Conservation (phyloP, 139 green algal species). For the Chlamydomonas sp. region DNA sequence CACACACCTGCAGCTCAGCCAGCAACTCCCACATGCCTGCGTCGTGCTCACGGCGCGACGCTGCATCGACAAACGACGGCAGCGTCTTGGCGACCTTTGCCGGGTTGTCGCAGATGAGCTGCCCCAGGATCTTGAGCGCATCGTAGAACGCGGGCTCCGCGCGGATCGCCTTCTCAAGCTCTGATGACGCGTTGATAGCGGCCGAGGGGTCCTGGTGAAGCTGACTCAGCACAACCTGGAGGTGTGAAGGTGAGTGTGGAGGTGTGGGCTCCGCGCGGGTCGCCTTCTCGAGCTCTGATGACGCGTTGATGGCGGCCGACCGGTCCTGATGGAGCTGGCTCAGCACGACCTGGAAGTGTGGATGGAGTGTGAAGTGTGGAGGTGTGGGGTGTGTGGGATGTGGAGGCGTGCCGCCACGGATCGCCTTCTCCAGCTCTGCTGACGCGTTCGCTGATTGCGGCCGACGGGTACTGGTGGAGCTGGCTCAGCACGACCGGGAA, state of each 20-base stretch:
- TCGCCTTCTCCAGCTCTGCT: constrained; percentile 56
- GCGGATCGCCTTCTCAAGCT: constrained; percentile 63
- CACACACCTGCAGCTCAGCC: constrained; percentile 70
- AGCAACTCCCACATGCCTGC: constrained; percentile 71
- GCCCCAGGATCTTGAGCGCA: constrained; percentile 50
- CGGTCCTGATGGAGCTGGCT: constrained; percentile 14
- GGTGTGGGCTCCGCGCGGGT: constrained; percentile 43
- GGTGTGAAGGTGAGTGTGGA: no score
- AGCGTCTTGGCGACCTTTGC: constrained; percentile 16
- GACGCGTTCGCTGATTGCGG: constrained; percentile 50
- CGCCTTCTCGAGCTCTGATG: constrained; percentile 57
- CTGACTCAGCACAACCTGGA: no score
- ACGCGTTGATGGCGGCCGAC: constrained; percentile 52
- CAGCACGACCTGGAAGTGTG: no score
- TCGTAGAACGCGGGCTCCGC: constrained; percentile 53
- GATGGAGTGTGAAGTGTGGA: no score
- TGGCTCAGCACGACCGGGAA: no score
- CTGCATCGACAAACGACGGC: constrained; percentile 43
- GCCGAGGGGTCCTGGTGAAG: no score
- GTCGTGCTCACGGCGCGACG: constrained; percentile 23
- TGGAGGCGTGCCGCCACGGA: no score
- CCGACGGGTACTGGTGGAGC: neutral
- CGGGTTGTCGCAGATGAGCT: constrained; percentile 24
- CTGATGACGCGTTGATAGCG: constrained; percentile 47
- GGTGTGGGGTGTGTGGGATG: no score